Conservation (phyloP, 495 filamentous ascomycete species). For the Aspergillus sclerotiicarbonarius region DNA sequence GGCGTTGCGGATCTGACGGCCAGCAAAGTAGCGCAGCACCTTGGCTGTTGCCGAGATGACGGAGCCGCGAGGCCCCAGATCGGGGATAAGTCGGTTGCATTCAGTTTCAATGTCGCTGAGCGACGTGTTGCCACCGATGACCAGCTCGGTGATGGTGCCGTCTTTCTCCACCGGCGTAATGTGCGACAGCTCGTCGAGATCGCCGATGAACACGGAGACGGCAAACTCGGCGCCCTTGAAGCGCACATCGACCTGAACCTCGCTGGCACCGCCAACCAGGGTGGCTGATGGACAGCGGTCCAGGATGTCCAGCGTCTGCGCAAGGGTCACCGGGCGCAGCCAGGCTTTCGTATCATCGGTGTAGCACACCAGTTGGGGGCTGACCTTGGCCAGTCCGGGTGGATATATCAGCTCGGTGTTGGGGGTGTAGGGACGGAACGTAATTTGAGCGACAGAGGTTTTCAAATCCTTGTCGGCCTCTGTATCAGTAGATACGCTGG, state of each 20-base stretch:
- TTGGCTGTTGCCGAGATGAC: conserved; percentile 70
- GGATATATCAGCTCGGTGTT: conserved; percentile 95
- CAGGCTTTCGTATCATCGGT: conserved; percentile 91
- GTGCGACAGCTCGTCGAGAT: conserved; percentile 80
- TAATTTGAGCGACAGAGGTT: conserved; percentile 23
- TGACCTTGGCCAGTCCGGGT: conserved; percentile 72
- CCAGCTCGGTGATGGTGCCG: conserved; percentile 54
- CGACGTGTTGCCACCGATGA: conserved; percentile 86
- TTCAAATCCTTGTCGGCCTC: background rate
- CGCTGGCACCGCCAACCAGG: conserved; percentile 89
- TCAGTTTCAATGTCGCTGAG: conserved; percentile 77
- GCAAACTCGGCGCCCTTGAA: conserved; percentile 90
- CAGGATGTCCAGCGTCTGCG: conserved; percentile 88
- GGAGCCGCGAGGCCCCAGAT: conserved; percentile 8
- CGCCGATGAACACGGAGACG: conserved; percentile 85
- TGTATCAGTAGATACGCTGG: background rate
- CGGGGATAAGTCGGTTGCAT: conserved; percentile 10
- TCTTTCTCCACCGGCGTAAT: conserved; percentile 76
- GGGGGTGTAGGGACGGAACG: conserved; percentile 89
- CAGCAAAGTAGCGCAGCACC: conserved; percentile 85
- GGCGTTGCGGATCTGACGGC: conserved; percentile 95
- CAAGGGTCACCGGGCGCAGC: conserved; percentile 81
- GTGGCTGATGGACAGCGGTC: conserved; percentile 78
- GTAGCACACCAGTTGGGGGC: conserved; percentile 76
- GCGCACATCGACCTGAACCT: conserved; percentile 96